Base-by-base conservation (phyloP, 2,329 filamentous ascomycete species). In the Hypomyces perniciosus region DNA sequence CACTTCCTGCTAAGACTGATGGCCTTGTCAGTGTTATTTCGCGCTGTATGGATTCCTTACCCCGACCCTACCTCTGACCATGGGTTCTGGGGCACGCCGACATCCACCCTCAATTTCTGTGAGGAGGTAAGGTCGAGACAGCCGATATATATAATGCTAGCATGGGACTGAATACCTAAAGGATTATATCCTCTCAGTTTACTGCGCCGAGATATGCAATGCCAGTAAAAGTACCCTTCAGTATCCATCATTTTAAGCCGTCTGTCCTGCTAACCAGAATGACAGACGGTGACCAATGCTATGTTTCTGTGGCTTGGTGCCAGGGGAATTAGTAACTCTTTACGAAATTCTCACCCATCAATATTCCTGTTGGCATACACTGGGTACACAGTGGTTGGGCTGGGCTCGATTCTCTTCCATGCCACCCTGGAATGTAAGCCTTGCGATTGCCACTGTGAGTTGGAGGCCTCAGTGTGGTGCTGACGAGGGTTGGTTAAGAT, bases 241-340 rank as follows among this genome's bases (percentile, higher is more conserved):
- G 65, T 47, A 12, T 30, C 4, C 40, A 9, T 29, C 27, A 29
- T 20, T 27, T 40, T n/a, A 5, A 10, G 4, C 33, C 27, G 8
- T 37, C 8, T 51, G 8, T 33, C 29, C 38, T 13, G 34, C 43
- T 56, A 30, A 58, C 48, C 35, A 48, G 2, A 27, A 30, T 61
- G 70, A 53, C 71, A 88, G 69, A 88, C 88, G 4, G 61, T 91
- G 31, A 96, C 90, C 33, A 96, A 96, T 66, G 66, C 87, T 3
- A 72, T 93, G 27, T 96, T 96, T 68, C 75, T 95, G 59, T 87
- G 78, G 66, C 78, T 95, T 20, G 89, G 89, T 6, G 70, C 81
- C 57, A 86, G 85, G 63, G 91, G 91, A 27, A 81, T 93, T 55
- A 71, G 75, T 49, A 90, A 84, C 66, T 95, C 89, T 66, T 63